Conservation (phyloP, 1,139 yeast species). For the Suhomyces coccinellae region DNA sequence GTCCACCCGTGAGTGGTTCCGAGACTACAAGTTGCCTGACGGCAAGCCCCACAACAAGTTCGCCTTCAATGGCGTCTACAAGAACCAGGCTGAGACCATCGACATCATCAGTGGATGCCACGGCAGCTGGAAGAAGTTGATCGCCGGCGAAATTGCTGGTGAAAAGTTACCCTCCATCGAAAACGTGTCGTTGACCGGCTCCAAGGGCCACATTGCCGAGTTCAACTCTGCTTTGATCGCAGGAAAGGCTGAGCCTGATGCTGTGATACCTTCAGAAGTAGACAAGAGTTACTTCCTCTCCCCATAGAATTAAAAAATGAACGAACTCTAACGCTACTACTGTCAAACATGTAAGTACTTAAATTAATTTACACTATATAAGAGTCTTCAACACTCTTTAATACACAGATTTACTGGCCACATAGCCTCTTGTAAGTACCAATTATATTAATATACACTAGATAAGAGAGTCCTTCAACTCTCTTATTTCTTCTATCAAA, state of each 20-base stretch:
- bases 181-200: slow-evolving; percentile 15
- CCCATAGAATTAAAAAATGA: not conserved
- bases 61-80: slow-evolving; percentile 82
- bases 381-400: too few relatives aligned
- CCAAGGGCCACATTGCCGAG: slow-evolving; percentile 16
- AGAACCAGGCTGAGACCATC: slow-evolving; percentile 70
- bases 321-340: too few relatives aligned
- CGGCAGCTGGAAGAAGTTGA: slow-evolving; percentile 69
- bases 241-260: slow-evolving; percentile 21
- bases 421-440: not conserved
- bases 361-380: not conserved
- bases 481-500: slow-evolving; percentile 56
- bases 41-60: slow-evolving; percentile 86
- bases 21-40: slow-evolving; percentile 86
- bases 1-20: slow-evolving; percentile 88
- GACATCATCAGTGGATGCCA: slow-evolving; percentile 69
- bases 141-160: slow-evolving; percentile 53
- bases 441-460: slow-evolving; percentile 5
- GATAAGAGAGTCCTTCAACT: slow-evolving; percentile 48
- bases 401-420: too few relatives aligned
- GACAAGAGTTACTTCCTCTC: slow-evolving; percentile 30
- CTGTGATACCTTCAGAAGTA: slow-evolving; percentile 37
- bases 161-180: slow-evolving; percentile 20
- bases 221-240: slow-evolving; percentile 16
- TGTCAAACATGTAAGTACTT: too few relatives aligned